phyloP scores from a whole-genome alignment of 1,284 basidiomycete genomes.

The Fomitopsis betulina region DNA sequence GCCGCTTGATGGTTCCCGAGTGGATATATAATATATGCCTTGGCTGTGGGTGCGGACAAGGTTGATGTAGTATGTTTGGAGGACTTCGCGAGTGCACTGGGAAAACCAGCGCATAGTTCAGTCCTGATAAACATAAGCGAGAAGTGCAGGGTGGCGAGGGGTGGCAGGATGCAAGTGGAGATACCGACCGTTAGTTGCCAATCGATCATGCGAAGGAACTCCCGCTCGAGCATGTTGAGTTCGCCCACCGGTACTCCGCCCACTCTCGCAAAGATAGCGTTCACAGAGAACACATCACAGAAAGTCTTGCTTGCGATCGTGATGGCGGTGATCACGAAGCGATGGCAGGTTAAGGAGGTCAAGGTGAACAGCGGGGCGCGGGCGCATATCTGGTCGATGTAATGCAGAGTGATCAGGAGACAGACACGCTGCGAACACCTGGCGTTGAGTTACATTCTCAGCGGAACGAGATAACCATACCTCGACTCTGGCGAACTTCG shows the following conservation, averaged over 20 bases:
- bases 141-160: slow-evolving; percentile 2
- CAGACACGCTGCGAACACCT: slow-evolving; percentile 66
- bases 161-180: slow-evolving; percentile 16
- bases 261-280: slow-evolving; percentile 89
- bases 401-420: slow-evolving; percentile 84
- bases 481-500: slow-evolving; percentile 91
- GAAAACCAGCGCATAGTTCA: slow-evolving; percentile 8
- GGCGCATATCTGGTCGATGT: slow-evolving; percentile 92
- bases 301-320: slow-evolving; percentile 87
- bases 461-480: slow-evolving; percentile 35
- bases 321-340: slow-evolving; percentile 89
- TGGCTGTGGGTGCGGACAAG: slow-evolving; percentile 73
- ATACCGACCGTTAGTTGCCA: slow-evolving; percentile 87
- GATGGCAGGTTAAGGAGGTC: slow-evolving; percentile 91
- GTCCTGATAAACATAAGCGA: slow-evolving; percentile 4
- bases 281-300: slow-evolving; percentile 91
- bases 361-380: slow-evolving; percentile 85
- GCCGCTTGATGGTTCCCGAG: slow-evolving; percentile 36
- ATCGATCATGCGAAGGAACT: slow-evolving; percentile 85
- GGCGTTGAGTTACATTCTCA: slow-evolving; percentile 3
- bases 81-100: slow-evolving; percentile 74
- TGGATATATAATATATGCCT: slow-evolving; percentile 51
- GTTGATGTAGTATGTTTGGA: slow-evolving; percentile 83
- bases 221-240: slow-evolving; percentile 89
- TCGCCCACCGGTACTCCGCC: slow-evolving; percentile 88